Percentiles rank a stretch among this genome's conserved stretches.
Evolutionary conservation across 1,139 yeast species (phyloP).

Genomic region (Saccharomyces pastorianus): DNA sequence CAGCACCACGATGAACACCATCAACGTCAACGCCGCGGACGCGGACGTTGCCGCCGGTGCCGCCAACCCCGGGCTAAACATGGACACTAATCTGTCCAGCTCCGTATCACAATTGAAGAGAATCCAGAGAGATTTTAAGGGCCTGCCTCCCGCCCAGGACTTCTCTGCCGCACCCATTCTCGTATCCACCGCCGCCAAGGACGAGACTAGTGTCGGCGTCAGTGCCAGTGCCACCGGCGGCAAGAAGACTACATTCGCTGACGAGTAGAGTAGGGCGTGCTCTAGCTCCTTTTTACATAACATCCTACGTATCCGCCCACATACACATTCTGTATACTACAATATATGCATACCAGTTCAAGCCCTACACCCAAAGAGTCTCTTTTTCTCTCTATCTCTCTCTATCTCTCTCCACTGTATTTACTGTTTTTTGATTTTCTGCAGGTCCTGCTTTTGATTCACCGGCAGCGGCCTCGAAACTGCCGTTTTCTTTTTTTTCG

Average conservation of each 20-base stretch:
- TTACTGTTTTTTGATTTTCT: too few species aligned
- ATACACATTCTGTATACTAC: constrained; percentile 1
- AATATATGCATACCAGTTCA: neutral
- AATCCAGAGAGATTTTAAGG: constrained; percentile 63
- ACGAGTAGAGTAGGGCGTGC: neutral
- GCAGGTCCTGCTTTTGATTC: too few species aligned
- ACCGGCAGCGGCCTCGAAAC: neutral
- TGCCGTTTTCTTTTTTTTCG: neutral
- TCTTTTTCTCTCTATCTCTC: neutral
- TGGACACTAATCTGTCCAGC: constrained; percentile 29
- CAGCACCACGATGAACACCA: constrained; percentile 11
- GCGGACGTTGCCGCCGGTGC: constrained; percentile 3
- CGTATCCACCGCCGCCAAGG: neutral
- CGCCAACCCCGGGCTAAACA: constrained; percentile 6
- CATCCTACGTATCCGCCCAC: neutral
- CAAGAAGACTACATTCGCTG: neutral
- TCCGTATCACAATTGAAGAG: constrained; percentile 55
- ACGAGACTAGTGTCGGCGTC: neutral
- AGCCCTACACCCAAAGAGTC: neutral
- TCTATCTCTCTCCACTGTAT: too few species aligned
- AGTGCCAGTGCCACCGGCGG: constrained; percentile 2
- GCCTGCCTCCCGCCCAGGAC: constrained; percentile 51
- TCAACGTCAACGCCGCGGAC: constrained; percentile 5
- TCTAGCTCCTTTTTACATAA: neutral
- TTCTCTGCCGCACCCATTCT: constrained; percentile 23